phyloP scores from a whole-genome alignment of 345 rosid species.

The Eucalyptus coolabah region DNA sequence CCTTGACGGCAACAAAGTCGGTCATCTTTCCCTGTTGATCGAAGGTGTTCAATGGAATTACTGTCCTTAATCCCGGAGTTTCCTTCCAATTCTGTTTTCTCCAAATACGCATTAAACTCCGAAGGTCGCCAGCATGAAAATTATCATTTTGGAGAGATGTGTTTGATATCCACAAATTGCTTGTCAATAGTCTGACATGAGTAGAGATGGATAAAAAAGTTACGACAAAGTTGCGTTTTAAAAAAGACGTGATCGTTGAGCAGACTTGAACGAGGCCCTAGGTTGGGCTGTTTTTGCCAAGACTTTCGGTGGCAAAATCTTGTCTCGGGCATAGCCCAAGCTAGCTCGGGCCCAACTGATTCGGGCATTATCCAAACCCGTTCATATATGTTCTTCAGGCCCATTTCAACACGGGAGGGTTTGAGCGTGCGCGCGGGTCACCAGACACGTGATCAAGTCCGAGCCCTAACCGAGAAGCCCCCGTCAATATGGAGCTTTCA shows the following conservation, averaged over 20 bases:
- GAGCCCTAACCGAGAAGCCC: neutral
- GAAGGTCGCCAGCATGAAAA: neutral
- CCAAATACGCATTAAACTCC: neutral
- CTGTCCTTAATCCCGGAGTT: neutral
- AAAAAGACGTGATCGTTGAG: neutral
- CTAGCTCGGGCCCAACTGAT: neutral
- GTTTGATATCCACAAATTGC: neutral
- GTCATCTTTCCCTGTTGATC: neutral
- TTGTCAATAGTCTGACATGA: too few relatives aligned
- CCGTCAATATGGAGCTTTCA: neutral
- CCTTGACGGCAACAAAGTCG: neutral
- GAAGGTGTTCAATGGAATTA: neutral
- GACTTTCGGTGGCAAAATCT: neutral
- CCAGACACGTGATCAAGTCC: neutral
- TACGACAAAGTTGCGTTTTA: neutral
- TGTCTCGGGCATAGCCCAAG: neutral
- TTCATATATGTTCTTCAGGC: neutral
- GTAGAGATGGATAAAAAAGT: neutral
- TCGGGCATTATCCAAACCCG: neutral
- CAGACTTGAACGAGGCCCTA: neutral
- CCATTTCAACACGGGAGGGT: neutral
- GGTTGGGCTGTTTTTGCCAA: neutral
- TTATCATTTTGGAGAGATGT: neutral
- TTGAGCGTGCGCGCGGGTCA: neutral
- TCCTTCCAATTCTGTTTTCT: neutral